Evolutionary conservation across 2,329 filamentous ascomycete species (phyloP).

Genomic region (Colletotrichum tanaceti): DNA sequence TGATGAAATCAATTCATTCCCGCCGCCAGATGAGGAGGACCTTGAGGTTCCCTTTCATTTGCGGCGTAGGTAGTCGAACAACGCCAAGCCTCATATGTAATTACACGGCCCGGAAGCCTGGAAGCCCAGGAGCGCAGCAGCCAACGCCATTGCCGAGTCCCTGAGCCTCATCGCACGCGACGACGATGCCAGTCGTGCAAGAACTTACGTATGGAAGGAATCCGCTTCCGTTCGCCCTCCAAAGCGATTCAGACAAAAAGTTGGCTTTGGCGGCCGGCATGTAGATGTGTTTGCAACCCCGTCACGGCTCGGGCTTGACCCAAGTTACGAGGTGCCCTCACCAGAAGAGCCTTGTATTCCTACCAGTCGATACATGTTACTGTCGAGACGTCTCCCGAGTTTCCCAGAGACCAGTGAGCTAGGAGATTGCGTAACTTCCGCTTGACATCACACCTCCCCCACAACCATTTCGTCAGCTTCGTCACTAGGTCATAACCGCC

Average conservation of each 20-base stretch:
- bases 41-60: no score
- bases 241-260: constrained; percentile 19
- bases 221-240: not conserved
- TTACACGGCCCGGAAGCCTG: no score
- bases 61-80: not conserved
- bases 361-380: not conserved
- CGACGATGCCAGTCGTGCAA: not conserved
- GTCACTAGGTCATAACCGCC: not conserved
- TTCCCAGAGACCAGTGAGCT: no score
- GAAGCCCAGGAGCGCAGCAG: not conserved
- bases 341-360: not conserved
- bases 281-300: constrained; percentile 8
- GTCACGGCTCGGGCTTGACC: constrained; percentile 10
- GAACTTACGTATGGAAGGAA: no score
- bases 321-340: not conserved
- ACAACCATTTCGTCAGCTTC: constrained; percentile 20
- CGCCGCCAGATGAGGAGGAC: no score
- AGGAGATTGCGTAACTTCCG: not conserved
- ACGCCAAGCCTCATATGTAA: not conserved
- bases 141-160: not conserved
- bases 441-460: not conserved
- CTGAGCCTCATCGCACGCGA: not conserved
- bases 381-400: not conserved
- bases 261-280: constrained; percentile 22
- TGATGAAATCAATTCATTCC: no score